These are phyloP conservation scores for Novakomyces olei DNA, from an alignment of 805 yeast species.

Conservation along the genomic window DNA sequence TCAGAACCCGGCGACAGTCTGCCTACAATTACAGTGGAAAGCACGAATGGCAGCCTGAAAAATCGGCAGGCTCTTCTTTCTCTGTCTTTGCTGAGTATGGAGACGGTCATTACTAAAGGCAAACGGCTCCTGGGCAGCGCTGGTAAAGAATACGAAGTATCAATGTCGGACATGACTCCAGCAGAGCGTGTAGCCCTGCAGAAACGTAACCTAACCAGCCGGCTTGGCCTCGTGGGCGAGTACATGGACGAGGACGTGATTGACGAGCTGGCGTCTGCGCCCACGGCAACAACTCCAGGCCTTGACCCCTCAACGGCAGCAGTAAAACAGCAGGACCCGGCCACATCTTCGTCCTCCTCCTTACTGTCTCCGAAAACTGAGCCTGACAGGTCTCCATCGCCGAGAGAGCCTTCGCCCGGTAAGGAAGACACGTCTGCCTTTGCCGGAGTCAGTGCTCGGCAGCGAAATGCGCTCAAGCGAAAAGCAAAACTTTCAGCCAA, in stretches of 20 bases:
- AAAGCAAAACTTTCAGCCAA: slow-evolving; percentile 39
- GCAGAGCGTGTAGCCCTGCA: slow-evolving; percentile 30
- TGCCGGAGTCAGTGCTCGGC: slow-evolving; percentile 35
- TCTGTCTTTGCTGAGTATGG: too few relatives aligned
- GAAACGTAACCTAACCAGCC: slow-evolving; percentile 22
- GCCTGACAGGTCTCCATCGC: slow-evolving; percentile 5
- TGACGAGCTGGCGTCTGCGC: slow-evolving; percentile 14
- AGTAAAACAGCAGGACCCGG: background rate
- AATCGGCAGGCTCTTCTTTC: too few relatives aligned
- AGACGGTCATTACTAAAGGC: slow-evolving; percentile 19
- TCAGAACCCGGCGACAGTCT: too few relatives aligned
- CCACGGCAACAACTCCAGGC: slow-evolving; percentile 11
- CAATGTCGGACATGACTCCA: slow-evolving; percentile 19
- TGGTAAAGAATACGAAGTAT: slow-evolving; percentile 25
- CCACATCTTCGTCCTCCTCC: slow-evolving; percentile 8
- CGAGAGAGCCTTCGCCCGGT: background rate
- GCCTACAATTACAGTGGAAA: too few relatives aligned
- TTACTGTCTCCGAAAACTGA: slow-evolving; percentile 4
- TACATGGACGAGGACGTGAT: slow-evolving; percentile 16
- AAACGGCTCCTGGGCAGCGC: slow-evolving; percentile 40
- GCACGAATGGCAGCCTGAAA: too few relatives aligned
- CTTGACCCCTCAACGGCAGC: background rate
- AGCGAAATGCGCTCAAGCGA: slow-evolving; percentile 86
- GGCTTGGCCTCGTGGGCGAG: slow-evolving; percentile 24
- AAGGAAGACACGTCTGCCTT: slow-evolving; percentile 16